These are phyloP conservation scores for Mimosa pudica DNA, from an alignment of 306 rosid genomes.

Conservation along the genomic window DNA sequence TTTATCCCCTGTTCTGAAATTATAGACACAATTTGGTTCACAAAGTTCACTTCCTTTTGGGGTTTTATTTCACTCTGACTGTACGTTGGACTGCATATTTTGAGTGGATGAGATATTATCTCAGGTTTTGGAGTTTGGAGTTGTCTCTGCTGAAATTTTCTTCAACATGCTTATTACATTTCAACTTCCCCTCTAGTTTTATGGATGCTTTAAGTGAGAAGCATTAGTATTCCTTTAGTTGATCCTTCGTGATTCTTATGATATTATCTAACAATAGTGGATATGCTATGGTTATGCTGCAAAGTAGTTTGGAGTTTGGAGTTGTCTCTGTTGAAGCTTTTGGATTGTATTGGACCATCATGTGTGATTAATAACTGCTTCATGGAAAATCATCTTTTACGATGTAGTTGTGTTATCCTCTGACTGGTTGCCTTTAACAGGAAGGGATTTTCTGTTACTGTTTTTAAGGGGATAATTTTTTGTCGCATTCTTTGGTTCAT, in stretches of 20 bases:
- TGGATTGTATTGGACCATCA: constrained; percentile 10
- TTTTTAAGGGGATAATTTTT: background rate
- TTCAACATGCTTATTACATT: background rate
- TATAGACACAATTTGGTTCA: background rate
- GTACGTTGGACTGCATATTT: background rate
- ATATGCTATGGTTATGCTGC: constrained; percentile 17
- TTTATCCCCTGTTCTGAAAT: constrained; percentile 15
- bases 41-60: constrained; percentile 7
- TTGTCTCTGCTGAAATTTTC: constrained; percentile 22
- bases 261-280: background rate
- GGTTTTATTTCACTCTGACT: constrained; percentile 15
- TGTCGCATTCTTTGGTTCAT: background rate
- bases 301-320: background rate
- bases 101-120: background rate
- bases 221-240: background rate
- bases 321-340: constrained; percentile 11
- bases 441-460: background rate
- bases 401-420: background rate
- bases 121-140: constrained; percentile 1
- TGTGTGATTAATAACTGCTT: constrained; percentile 1
- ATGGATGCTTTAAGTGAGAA: background rate
- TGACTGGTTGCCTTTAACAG: constrained; percentile 2
- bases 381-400: background rate
- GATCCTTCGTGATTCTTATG: background rate
- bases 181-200: constrained; percentile 18